Evolutionary conservation across 2,329 filamentous ascomycete genomes (phyloP).

Genomic region (Pseudogymnoascus destructans): DNA sequence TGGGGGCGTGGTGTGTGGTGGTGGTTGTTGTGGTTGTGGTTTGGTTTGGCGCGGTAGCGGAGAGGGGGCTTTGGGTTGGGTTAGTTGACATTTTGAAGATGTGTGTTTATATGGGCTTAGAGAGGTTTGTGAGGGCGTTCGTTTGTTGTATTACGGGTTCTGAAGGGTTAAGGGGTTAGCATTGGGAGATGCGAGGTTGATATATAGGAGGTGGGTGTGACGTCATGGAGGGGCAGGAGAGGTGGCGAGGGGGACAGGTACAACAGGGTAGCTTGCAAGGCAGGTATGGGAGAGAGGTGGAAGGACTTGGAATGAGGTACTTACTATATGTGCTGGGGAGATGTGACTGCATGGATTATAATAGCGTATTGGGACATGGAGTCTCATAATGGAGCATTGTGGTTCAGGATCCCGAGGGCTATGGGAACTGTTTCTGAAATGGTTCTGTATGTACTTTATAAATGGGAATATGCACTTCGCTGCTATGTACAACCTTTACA

Average conservation of each 20-base stretch:
- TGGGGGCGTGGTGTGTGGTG: not conserved
- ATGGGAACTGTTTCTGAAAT: not conserved
- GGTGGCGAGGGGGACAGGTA: not conserved
- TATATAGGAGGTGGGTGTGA: not conserved
- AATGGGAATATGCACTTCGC: not conserved
- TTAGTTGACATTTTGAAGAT: not conserved
- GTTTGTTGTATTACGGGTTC: not conserved
- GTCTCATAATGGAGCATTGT: not conserved
- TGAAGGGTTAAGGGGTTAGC: not conserved
- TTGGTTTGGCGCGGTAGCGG: not conserved
- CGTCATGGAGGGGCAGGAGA: not conserved
- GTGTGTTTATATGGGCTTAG: not conserved
- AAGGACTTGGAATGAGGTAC: not conserved
- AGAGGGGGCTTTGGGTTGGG: not conserved
- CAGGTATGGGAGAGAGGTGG: not conserved
- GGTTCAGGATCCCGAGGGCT: not conserved
- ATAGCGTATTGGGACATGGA: not conserved
- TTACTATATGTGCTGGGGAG: not conserved
- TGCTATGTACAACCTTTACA: not conserved
- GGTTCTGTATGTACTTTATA: not conserved
- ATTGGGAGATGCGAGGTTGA: not conserved
- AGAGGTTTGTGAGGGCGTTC: not conserved
- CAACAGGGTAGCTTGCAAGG: not conserved
- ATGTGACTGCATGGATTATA: not conserved
- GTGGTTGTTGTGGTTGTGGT: not conserved